These are phyloP conservation scores for Jimgerdemannia flammicorona DNA, from an alignment of 192 early-diverging fungal genomes.

Conservation along the genomic window DNA sequence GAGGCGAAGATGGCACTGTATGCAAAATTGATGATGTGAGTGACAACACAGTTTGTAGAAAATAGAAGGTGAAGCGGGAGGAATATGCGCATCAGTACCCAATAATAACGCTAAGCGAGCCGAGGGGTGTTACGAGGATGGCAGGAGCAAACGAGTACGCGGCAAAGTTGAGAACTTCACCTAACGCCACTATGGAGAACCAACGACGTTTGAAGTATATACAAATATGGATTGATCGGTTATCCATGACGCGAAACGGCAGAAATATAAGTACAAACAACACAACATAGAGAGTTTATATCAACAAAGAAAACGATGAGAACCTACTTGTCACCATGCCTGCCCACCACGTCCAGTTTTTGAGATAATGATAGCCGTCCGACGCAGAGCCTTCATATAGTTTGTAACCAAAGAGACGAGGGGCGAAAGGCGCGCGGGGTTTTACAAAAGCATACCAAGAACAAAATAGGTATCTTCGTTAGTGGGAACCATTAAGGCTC, in stretches of 20 bases:
- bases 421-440: not conserved
- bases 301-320: not conserved
- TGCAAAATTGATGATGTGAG: not conserved
- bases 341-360: constrained; percentile 87
- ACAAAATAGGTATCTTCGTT: no score
- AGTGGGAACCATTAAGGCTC: no score
- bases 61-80: not conserved
- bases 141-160: constrained; percentile 96
- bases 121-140: constrained; percentile 92
- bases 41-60: not conserved
- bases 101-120: constrained; percentile 85
- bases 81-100: constrained; percentile 40
- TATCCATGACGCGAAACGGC: not conserved
- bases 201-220: no score
- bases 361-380: constrained; percentile 77
- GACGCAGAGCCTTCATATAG: constrained; percentile 47
- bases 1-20: constrained; percentile 79
- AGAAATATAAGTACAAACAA: not conserved
- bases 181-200: constrained; percentile 70
- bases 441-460: constrained; percentile 7
- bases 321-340: constrained; percentile 79
- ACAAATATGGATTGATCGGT: no score
- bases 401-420: constrained; percentile 54
- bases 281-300: not conserved
- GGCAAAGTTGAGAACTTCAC: constrained; percentile 91